Conservation (phyloP, 257 asterid genomes). For the Plantago ovata region DNA sequence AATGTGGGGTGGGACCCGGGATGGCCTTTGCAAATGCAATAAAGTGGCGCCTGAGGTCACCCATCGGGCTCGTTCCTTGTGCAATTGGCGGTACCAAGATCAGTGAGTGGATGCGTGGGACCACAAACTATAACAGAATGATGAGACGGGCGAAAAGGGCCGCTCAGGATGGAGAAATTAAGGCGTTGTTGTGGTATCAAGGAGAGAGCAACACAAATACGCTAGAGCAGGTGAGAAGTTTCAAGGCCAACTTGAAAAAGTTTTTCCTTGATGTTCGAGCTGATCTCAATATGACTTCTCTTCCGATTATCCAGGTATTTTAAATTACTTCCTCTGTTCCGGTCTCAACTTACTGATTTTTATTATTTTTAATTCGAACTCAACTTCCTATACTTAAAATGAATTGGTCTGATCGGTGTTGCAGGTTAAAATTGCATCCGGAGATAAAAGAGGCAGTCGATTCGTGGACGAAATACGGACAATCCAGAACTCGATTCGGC, state of each 20-base stretch:
- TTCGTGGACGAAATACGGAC: no score
- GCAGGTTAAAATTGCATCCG: no score
- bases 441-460: no score
- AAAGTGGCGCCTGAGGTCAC: background rate
- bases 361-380: no score
- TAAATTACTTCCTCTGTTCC: no score
- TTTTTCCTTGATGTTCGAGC: background rate
- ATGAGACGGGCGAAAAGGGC: background rate
- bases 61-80: background rate
- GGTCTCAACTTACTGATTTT: no score
- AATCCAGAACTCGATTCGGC: no score
- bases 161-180: background rate
- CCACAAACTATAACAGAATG: background rate
- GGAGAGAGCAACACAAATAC: background rate
- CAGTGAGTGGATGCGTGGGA: background rate
- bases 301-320: background rate
- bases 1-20: background rate
- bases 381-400: no score
- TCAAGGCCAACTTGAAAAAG: background rate
- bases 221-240: background rate
- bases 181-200: background rate
- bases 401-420: no score
- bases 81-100: background rate
- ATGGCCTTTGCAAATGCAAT: background rate
- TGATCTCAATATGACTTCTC: background rate